phyloP scores from a whole-genome alignment of 495 filamentous ascomycete genomes.

The Penicillium waksmanii region DNA sequence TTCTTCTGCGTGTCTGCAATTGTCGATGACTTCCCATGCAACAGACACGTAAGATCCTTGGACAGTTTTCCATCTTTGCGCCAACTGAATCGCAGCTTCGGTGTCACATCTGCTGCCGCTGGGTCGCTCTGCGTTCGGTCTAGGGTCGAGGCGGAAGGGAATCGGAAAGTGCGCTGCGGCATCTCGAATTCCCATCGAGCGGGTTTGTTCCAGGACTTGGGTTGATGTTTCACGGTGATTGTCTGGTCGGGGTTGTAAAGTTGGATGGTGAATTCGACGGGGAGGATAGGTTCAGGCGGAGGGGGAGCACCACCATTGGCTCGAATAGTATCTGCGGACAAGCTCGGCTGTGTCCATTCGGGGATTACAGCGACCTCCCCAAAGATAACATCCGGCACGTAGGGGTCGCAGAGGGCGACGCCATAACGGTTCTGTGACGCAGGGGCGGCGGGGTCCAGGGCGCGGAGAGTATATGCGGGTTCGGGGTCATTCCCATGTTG shows the following conservation, averaged over 20 bases:
- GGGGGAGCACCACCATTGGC: constrained; percentile 70
- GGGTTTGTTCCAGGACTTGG: constrained; percentile 75
- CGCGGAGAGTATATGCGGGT: constrained; percentile 76
- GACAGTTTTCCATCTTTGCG: constrained; percentile 86
- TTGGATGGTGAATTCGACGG: constrained; percentile 77
- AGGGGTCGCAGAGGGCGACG: constrained; percentile 80
- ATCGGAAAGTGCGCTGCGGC: constrained; percentile 81
- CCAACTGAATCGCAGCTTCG: constrained; percentile 86
- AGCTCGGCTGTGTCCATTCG: constrained; percentile 78
- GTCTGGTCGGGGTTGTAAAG: constrained; percentile 95
- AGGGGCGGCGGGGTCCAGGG: constrained; percentile 69
- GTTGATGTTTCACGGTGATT: constrained; percentile 68
- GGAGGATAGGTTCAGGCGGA: constrained; percentile 74
- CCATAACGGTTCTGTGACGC: constrained; percentile 82
- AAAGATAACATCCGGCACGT: constrained; percentile 78
- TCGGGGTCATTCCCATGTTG: constrained; percentile 79
- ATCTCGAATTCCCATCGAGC: constrained; percentile 91
- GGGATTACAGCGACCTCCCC: constrained; percentile 85
- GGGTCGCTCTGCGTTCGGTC: constrained; percentile 77
- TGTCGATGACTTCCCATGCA: constrained; percentile 73
- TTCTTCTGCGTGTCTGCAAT: constrained; percentile 66
- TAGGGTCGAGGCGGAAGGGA: constrained; percentile 73
- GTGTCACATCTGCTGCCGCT: constrained; percentile 67
- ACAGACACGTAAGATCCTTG: constrained; percentile 78
- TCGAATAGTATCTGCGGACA: constrained; percentile 79